Base-by-base conservation (phyloP, 306 rosid genomes). In the Abrus precatorius region DNA sequence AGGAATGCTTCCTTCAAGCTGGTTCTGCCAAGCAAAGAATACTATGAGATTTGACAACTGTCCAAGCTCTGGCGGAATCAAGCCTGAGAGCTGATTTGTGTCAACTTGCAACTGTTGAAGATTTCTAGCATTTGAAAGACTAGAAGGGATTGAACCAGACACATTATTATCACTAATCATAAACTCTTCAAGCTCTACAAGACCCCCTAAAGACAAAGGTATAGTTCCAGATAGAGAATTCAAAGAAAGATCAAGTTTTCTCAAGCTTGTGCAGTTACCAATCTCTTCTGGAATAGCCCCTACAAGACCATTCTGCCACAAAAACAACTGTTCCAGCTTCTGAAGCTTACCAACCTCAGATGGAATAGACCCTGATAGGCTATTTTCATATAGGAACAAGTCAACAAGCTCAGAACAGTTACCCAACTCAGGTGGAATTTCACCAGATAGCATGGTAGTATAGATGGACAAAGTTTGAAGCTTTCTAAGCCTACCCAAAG, bases 1-100 rank as follows among this genome's bases (percentile, higher is more conserved):
- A 75, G 99, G 98, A 80, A 96, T 87, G 76, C 96, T 92, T 86
- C 99, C 99, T 85, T 93, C 90, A 29, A 96, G 97, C 78, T 91
- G 94, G 86, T 96, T 96, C 77, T 88, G 86, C 99, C 99, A 96
- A 61, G 97, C 97, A 4, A 93, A 89, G 77, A 96, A 89, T 78
- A 96, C 93, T 6, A 56, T 41, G 9, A 96, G 89, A 80, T 87
- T 90, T 6, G 90, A 79, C 77, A 96, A 52, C 82, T 55, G 47
- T 30, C 98, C 97, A 75, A 96, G 81, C 89, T 90, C 94, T 0
- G 88, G 76, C 49, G 99, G 99, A 80, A 96, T 88, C 87, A 90
- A 81, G 69, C 99, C 98, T 13, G 98, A 93, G 61, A 96, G 91
- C 85, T 93, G 93, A 80, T 96, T 96, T 1, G 90, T 87, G 85